Conservation (phyloP, 768 basidiomycete genomes). For the Punctularia strigosozonata region DNA sequence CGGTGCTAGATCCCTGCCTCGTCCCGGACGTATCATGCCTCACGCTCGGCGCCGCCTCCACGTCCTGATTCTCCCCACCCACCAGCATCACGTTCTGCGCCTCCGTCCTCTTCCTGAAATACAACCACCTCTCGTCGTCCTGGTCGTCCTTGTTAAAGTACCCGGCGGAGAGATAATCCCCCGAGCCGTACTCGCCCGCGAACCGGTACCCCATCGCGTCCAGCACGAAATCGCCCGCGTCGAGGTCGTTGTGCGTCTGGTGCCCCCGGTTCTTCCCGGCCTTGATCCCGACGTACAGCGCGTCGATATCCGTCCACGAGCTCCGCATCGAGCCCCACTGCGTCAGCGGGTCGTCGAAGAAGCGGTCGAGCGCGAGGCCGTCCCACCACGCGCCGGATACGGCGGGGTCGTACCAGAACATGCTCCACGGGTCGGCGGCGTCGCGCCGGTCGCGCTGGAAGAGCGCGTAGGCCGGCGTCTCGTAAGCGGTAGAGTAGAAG, state of each 20-base stretch:
- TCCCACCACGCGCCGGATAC: slow-evolving; percentile 89
- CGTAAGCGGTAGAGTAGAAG: slow-evolving; percentile 60
- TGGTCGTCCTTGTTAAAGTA: slow-evolving; percentile 78
- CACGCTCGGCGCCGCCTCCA: slow-evolving; percentile 49
- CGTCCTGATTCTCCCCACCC: slow-evolving; percentile 67
- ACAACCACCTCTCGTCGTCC: slow-evolving; percentile 65
- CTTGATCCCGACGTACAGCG: slow-evolving; percentile 82
- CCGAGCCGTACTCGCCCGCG: slow-evolving; percentile 91
- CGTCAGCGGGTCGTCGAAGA: slow-evolving; percentile 60
- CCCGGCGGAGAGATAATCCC: slow-evolving; percentile 59
- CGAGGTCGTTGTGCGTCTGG: slow-evolving; percentile 93
- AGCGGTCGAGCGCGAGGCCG: slow-evolving; percentile 65
- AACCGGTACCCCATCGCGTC: slow-evolving; percentile 90
- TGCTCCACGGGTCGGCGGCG: slow-evolving; percentile 39
- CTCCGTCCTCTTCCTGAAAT: slow-evolving; percentile 94
- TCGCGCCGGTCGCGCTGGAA: slow-evolving; percentile 81
- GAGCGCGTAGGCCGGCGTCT: slow-evolving; percentile 64
- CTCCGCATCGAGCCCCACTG: slow-evolving; percentile 90
- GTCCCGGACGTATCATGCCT: slow-evolving; percentile 42
- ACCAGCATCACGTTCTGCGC: slow-evolving; percentile 93
- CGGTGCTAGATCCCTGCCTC: slow-evolving; percentile 77
- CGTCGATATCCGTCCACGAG: slow-evolving; percentile 82
- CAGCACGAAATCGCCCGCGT: slow-evolving; percentile 89
- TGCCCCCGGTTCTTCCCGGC: slow-evolving; percentile 70
- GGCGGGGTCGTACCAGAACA: slow-evolving; percentile 89